A percentile compares a stretch with the other conserved stretches of the same genome.
These are phyloP conservation scores for Lecanicillium sp. DNA, from an alignment of 2,329 filamentous ascomycete species.

Conservation along the genomic window DNA sequence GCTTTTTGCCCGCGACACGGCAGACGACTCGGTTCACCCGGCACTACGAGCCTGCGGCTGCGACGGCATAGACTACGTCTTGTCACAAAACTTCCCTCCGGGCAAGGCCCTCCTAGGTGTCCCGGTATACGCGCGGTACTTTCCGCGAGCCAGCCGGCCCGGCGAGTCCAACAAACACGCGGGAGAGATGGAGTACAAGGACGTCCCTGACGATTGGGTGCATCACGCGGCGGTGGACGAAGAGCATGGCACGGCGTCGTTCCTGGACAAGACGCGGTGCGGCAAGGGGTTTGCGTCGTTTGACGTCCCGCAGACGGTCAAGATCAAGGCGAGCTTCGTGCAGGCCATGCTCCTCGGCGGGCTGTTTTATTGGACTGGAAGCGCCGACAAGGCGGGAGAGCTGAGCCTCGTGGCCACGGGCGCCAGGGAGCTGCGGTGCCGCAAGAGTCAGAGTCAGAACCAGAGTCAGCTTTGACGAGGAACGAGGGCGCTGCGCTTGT, in stretches of 20 bases:
- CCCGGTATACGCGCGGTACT: slow-evolving; percentile 56
- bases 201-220: slow-evolving; percentile 47
- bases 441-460: too few species aligned
- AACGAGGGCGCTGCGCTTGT: neutral
- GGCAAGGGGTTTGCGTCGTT: slow-evolving; percentile 53
- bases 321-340: slow-evolving; percentile 53
- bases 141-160: slow-evolving; percentile 43
- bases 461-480: too few species aligned
- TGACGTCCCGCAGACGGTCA: slow-evolving; percentile 53
- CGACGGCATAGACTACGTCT: slow-evolving; percentile 46
- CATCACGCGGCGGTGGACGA: slow-evolving; percentile 36
- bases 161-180: slow-evolving; percentile 39
- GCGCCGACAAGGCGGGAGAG: slow-evolving; percentile 44
- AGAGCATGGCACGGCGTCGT: slow-evolving; percentile 48
- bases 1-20: slow-evolving; percentile 33
- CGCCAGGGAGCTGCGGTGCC: slow-evolving; percentile 37
- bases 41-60: slow-evolving; percentile 38
- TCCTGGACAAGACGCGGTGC: slow-evolving; percentile 28
- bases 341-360: slow-evolving; percentile 48
- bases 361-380: slow-evolving; percentile 63
- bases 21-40: slow-evolving; percentile 14
- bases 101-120: slow-evolving; percentile 56
- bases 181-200: slow-evolving; percentile 54
- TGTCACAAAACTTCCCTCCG: slow-evolving; percentile 44
- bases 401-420: slow-evolving; percentile 55